Base-by-base conservation (phyloP, 306 rosid species). In the Vachellia pachyceras region DNA sequence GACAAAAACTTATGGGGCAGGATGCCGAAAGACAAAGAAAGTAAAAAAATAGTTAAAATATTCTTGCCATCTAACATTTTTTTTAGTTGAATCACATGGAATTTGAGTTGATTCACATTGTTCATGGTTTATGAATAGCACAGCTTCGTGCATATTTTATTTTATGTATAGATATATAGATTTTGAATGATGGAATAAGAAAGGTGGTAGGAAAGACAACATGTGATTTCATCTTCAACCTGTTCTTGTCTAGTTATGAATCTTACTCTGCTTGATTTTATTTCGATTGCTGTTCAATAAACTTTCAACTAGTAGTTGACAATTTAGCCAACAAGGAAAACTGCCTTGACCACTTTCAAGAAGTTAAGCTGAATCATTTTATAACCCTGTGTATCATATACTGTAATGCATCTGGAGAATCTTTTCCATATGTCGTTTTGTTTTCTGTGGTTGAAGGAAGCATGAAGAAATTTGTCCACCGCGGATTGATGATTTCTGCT, bases 381-480 rank as follows among this genome's bases (percentile, higher is more conserved):
- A 36, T 42, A 45, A 29, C 25, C 58, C 42, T 29, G 33, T 10
- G 33, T 52, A 4, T 42, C 35, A 76, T 33, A 67, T 49, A 23
- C 61, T 67, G 67, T 79, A 42, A 42, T 58, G 61, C 42, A 76
- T 69, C 40, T 58, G 69, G 25, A 67, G 12, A 49, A 35, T 18
- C 9, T 35, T 83, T 47, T 77, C 33, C 40, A 75, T 68, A 22
- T 74, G 5, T 52, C 13, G 2, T 36, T 37, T 25, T 54, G 49
- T 22, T 20, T 55, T 69, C 10, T 74, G 22, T 55, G 46, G 29
- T 65, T 80, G 75, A 64, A 91, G 95, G 87, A 91, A 91, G 71
- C 88, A 84, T 14, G 95, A 91, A 89, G 95, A 89, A 83, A 84
- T 87, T 58, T 87, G 87, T 81, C 89, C 93, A 10, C 95, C 91